Evolutionary conservation across 495 filamentous ascomycete genomes (phyloP).

Genomic region (Echria macrotheca): DNA sequence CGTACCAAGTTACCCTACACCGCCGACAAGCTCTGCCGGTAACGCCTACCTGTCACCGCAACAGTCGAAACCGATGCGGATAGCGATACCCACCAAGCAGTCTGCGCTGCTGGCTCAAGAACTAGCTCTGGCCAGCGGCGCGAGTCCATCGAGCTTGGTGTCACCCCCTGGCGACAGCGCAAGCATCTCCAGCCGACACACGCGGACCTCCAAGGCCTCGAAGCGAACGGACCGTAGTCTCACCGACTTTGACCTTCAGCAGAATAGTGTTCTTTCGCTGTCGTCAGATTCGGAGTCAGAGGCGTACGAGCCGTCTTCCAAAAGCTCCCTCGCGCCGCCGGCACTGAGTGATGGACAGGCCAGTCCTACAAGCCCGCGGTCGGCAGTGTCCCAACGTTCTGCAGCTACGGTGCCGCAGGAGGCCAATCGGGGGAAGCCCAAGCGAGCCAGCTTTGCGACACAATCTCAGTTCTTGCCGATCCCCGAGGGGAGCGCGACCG

Average conservation of each 20-base stretch:
- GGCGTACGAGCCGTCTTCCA: conserved; percentile 23
- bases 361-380: conserved; percentile 27
- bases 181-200: conserved; percentile 46
- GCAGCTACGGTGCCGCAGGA: conserved; percentile 11
- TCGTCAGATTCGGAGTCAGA: conserved; percentile 47
- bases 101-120: conserved; percentile 7
- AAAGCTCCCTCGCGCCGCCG: conserved; percentile 21
- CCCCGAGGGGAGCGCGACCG: conserved; percentile 7
- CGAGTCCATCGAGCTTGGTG: conserved; percentile 16
- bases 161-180: conserved; percentile 33
- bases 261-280: conserved; percentile 43
- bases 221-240: conserved; percentile 38
- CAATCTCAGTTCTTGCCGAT: conserved; percentile 21
- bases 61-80: neutral
- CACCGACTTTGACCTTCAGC: conserved; percentile 39
- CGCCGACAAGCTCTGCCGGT: conserved; percentile 5
- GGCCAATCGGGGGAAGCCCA: conserved; percentile 14
- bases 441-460: conserved; percentile 21
- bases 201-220: conserved; percentile 45
- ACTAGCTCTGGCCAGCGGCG: conserved; percentile 1
- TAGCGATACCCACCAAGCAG: conserved; percentile 15
- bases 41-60: conserved; percentile 20
- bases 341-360: conserved; percentile 23
- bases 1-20: conserved; percentile 11
- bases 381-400: conserved; percentile 20